Base-by-base conservation (phyloP, 2,329 filamentous ascomycete genomes). In the Phaeosphaeria sp. region DNA sequence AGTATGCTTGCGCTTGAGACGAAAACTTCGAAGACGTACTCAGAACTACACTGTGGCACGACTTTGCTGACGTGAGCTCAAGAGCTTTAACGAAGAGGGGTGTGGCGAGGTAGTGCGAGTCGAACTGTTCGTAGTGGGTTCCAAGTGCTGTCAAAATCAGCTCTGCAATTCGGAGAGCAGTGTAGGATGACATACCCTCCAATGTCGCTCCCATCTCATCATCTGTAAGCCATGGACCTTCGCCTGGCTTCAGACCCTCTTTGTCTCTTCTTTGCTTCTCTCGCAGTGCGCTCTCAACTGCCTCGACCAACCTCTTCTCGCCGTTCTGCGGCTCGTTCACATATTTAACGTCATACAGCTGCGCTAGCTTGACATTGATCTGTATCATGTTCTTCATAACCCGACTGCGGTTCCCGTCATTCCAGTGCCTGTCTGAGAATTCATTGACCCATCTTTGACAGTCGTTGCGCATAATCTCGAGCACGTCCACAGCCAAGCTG, bases 71-170 rank as follows among this genome's bases (percentile, higher is more conserved):
- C 74, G 87, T 89, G 46, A 95, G 78, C 18, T 88, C 84, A 33
- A 97, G 82, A 6, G 93, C 92, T 71, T 96, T 92, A 68, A 97
- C 87, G 74, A 93, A 96, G 27, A 97, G 83, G 3, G 93, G 93
- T 21, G 93, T 86, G 6, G 93, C 90, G 1, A 97, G 87, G 65
- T 94, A 91, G 71, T 92, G 89, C 66, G 91, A 87, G 45, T 89
- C 86, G 66, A 87, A 87, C 49, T 85, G 83, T 71, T 91, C 87
- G 77, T 96, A 97, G 67, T 89, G 87, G 56, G 89, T 85, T 18
- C 87, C 94, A 22, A 97, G 84, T 13, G 91, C 89, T 86, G 71
- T 68, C 5, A 71, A 75, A 66, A 40, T 71, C 61, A 62, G 63
- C 25, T 59, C 44, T 15, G 7, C 13, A 27, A 17, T 30, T 9